A percentile compares a stretch with the other conserved stretches of the same genome.
Conservation (phyloP, 2,329 filamentous ascomycete species). For the Trichoderma asperellum region DNA sequence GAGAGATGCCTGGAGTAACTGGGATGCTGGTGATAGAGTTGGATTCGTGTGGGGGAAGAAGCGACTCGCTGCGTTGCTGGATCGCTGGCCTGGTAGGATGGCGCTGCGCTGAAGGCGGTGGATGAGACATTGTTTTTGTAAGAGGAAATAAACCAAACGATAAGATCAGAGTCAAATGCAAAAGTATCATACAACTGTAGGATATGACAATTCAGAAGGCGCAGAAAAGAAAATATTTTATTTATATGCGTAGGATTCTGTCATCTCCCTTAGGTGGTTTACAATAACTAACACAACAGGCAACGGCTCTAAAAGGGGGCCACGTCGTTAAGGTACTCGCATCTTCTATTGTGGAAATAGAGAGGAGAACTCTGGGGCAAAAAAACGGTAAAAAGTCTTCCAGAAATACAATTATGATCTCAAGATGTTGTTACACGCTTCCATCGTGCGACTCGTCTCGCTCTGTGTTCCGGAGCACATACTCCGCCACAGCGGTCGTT, state of each 20-base stretch:
- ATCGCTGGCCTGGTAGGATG: not conserved
- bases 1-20: slow-evolving; percentile 22
- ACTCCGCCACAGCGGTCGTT: not conserved
- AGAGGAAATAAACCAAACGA: not conserved
- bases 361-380: not conserved
- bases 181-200: too few species aligned
- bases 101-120: not conserved
- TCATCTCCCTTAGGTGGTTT: too few species aligned
- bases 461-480: not conserved
- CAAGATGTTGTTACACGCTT: not conserved
- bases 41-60: slow-evolving; percentile 4
- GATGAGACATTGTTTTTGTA: not conserved
- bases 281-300: too few species aligned
- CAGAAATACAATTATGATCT: not conserved
- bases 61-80: not conserved
- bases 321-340: too few species aligned
- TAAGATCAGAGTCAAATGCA: too few species aligned
- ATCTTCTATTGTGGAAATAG: not conserved
- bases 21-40: slow-evolving; percentile 24
- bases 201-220: too few species aligned
- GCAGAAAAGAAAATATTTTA: too few species aligned
- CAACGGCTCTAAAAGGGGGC: too few species aligned
- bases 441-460: not conserved
- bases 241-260: too few species aligned
- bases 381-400: not conserved